Evolutionary conservation across 371 early-diverging fungal genomes (phyloP).

Genomic region (Choanephora cucurbitarum): DNA sequence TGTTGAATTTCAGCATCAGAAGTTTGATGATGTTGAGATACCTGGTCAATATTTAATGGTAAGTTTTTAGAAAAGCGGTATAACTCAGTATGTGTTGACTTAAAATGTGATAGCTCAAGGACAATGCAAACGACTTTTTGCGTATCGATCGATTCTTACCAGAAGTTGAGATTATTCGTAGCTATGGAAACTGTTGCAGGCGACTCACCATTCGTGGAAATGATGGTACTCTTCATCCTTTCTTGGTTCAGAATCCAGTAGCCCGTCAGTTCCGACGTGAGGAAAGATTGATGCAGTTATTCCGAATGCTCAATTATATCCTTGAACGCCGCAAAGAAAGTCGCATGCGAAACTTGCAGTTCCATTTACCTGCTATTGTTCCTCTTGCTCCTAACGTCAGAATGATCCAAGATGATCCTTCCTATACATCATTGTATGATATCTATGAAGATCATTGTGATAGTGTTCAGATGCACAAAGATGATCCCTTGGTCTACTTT

Average conservation of each 20-base stretch:
- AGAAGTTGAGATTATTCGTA: conserved; percentile 81
- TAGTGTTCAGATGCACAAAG: conserved; percentile 67
- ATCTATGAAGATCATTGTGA: conserved; percentile 86
- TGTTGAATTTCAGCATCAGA: conserved; percentile 96
- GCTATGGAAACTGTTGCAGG: conserved; percentile 73
- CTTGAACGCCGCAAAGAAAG: conserved; percentile 78
- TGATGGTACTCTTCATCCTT: conserved; percentile 88
- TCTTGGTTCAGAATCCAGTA: conserved; percentile 91
- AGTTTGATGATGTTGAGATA: conserved; percentile 97
- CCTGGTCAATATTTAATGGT: conserved; percentile 96
- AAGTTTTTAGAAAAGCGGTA: too few species aligned
- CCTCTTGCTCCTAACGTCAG: conserved; percentile 94
- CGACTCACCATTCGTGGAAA: conserved; percentile 88
- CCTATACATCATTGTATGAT: conserved; percentile 84
- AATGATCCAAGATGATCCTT: conserved; percentile 88
- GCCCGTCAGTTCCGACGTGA: conserved; percentile 88
- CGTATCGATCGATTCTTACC: conserved; percentile 94
- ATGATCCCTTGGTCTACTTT: conserved; percentile 80
- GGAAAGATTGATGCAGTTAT: conserved; percentile 92
- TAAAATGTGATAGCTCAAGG: conserved; percentile 56
- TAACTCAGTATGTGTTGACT: too few species aligned
- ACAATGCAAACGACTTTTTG: conserved; percentile 89
- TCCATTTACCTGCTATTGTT: conserved; percentile 90
- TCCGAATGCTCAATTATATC: conserved; percentile 85
- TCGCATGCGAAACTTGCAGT: conserved; percentile 79